These are phyloP conservation scores for Asterochloris erici DNA, from an alignment of 139 green algal genomes.

Conservation along the genomic window DNA sequence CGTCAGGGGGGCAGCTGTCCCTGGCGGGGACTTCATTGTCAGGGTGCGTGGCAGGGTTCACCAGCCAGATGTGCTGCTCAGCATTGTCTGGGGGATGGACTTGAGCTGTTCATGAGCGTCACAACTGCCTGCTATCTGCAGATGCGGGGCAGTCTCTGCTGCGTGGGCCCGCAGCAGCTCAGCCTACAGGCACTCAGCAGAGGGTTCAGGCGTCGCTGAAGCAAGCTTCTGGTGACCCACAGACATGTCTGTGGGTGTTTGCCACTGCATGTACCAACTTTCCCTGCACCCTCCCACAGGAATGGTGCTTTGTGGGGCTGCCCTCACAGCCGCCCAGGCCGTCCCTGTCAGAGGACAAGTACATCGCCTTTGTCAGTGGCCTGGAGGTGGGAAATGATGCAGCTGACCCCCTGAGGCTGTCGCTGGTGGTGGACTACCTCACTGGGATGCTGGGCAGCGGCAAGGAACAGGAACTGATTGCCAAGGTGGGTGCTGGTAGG, in stretches of 20 bases:
- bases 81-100: no score
- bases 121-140: background rate
- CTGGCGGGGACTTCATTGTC: slow-evolving; percentile 74
- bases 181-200: no score
- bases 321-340: slow-evolving; percentile 41
- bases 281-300: slow-evolving; percentile 4
- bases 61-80: background rate
- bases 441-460: slow-evolving; percentile 72
- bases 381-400: slow-evolving; percentile 70
- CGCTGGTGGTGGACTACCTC: slow-evolving; percentile 83
- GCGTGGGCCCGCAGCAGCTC: no score
- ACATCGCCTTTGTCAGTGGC: slow-evolving; percentile 87
- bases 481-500: slow-evolving; percentile 25
- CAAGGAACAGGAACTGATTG: slow-evolving; percentile 52
- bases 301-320: slow-evolving; percentile 29
- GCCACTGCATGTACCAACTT: no score
- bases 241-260: no score
- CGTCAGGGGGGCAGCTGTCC: slow-evolving; percentile 60
- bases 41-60: slow-evolving; percentile 9
- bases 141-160: no score
- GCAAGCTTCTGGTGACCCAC: no score
- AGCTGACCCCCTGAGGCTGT: slow-evolving; percentile 33
- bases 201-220: no score
- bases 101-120: no score
- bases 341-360: slow-evolving; percentile 35